Evolutionary conservation across 2,329 filamentous ascomycete genomes (phyloP).

Genomic region (Ceratocystis alfenasii): DNA sequence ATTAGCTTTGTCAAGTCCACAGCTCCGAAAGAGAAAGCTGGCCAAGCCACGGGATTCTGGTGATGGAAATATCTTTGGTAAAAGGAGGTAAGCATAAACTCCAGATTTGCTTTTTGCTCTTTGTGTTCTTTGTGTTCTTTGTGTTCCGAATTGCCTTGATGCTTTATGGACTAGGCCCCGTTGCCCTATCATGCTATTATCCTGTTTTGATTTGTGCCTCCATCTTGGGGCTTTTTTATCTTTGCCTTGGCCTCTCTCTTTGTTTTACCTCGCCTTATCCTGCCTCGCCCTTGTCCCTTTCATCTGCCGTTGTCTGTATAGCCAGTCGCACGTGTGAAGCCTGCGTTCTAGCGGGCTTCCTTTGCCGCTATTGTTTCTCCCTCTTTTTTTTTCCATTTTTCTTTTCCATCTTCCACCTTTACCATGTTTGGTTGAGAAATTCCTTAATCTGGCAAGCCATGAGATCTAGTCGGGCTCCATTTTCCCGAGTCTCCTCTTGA

Average conservation of each 20-base stretch:
- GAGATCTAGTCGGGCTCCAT: neutral
- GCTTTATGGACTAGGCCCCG: neutral
- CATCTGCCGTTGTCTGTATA: constrained; percentile 12
- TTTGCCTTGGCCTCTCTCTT: neutral
- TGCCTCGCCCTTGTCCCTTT: neutral
- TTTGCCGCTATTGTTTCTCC: neutral
- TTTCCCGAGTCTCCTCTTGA: neutral
- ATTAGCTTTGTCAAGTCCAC: constrained; percentile 56
- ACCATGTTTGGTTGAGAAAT: too few species aligned
- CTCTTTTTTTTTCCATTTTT: neutral
- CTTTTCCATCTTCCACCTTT: neutral
- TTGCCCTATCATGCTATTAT: neutral
- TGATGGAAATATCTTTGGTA: constrained; percentile 48
- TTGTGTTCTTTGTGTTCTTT: too few species aligned
- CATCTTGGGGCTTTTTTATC: too few species aligned
- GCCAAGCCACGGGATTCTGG: constrained; percentile 39
- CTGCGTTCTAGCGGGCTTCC: neutral
- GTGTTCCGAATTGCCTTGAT: neutral
- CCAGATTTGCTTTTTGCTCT: neutral
- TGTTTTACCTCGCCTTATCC: too few species aligned
- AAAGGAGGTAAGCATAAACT: constrained; percentile 53
- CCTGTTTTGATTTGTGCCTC: too few species aligned
- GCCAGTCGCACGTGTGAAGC: constrained; percentile 9
- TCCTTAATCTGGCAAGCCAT: neutral
- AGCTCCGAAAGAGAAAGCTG: constrained; percentile 68